Evolutionary conservation across 2,329 filamentous ascomycete genomes (phyloP), one percentile per base, ranked within the genome.

Genomic region (Pseudogymnoascus sp.): DNA sequence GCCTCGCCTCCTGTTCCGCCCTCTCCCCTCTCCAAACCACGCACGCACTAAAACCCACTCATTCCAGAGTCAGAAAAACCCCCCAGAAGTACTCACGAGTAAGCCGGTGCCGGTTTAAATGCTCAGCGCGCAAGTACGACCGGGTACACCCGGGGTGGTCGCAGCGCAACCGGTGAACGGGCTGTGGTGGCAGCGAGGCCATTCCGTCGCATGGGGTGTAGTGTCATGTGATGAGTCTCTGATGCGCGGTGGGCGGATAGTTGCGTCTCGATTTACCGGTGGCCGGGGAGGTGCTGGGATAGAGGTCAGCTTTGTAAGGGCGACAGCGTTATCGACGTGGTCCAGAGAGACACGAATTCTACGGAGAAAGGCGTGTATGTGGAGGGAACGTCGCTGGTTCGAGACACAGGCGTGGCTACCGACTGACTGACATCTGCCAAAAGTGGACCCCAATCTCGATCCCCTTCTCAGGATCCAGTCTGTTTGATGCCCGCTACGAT

Each of bases 21-120:
- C 21, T 8, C 18, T 28, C 41, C n/a, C 5, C n/a, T 28, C 10
- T 19, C 26, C 33, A 28, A 61, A 10, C 19, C 23, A 10, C 19
- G 15, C 19, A 19, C 21, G 13, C 34, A 18, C 57, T 15, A 7
- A 19, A 26, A 3, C 13, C 15, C 23, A 23, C 34, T 19, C 33
- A 8, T 35, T 15, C n/a, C 39, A 30, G 28, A 12, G 34, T 21
- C 12, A 1, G 34, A 57, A 58, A 18, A 52, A 10, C 45, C 9
- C n/a, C 45, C 9, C 13, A 12, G 13, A 28, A 33, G 21, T 37
- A 61, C 65, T 52, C 55, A 66, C 65, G 65, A 33, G 63, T 65
- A n/a, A 65, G 48, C 26, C 60, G 52, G 58, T 66, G 65, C n/a
- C 65, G 64, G 28, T 65, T 66, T 19, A 66, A 61, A 48, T 66